phyloP scores from a whole-genome alignment of 2,329 filamentous ascomycete species.

The Teratosphaeria zuluensis region DNA sequence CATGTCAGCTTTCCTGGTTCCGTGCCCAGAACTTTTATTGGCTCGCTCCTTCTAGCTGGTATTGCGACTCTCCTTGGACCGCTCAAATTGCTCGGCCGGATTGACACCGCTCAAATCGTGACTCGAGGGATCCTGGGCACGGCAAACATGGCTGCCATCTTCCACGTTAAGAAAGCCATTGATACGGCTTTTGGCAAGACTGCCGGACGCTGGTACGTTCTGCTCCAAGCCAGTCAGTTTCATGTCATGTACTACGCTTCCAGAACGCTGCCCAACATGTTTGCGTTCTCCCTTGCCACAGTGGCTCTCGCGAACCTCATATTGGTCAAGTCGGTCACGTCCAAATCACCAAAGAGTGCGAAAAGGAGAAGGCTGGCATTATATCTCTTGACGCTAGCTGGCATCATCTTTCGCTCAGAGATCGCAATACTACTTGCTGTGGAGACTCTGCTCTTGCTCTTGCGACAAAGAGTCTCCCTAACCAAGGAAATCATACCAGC shows the following conservation, averaged over 20 bases:
- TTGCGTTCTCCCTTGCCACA: constrained; percentile 75
- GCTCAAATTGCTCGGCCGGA: constrained; percentile 39
- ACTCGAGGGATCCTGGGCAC: constrained; percentile 70
- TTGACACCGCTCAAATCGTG: constrained; percentile 48
- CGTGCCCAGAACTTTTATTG: constrained; percentile 84
- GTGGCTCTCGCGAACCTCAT: constrained; percentile 49
- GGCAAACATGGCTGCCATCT: constrained; percentile 60
- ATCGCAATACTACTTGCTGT: constrained; percentile 69
- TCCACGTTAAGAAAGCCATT: constrained; percentile 56
- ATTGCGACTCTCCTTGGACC: constrained; percentile 54
- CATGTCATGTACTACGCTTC: constrained; percentile 90
- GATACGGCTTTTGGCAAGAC: constrained; percentile 56
- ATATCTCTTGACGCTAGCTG: constrained; percentile 66
- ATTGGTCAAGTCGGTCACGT: constrained; percentile 33
- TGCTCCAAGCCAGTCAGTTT: constrained; percentile 76
- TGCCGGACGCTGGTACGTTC: constrained; percentile 67
- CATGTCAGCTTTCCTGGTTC: constrained; percentile 85
- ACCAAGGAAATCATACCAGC: constrained; percentile 53
- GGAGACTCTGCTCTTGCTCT: constrained; percentile 55
- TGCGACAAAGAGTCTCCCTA: constrained; percentile 43
- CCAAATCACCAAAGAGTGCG: constrained; percentile 25
- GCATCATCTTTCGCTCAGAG: constrained; percentile 81
- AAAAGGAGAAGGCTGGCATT: constrained; percentile 55
- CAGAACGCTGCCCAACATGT: constrained; percentile 89
- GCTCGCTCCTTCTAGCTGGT: constrained; percentile 65